phyloP scores from a whole-genome alignment of 305 asterid species.

The Fraxinus albicans region DNA sequence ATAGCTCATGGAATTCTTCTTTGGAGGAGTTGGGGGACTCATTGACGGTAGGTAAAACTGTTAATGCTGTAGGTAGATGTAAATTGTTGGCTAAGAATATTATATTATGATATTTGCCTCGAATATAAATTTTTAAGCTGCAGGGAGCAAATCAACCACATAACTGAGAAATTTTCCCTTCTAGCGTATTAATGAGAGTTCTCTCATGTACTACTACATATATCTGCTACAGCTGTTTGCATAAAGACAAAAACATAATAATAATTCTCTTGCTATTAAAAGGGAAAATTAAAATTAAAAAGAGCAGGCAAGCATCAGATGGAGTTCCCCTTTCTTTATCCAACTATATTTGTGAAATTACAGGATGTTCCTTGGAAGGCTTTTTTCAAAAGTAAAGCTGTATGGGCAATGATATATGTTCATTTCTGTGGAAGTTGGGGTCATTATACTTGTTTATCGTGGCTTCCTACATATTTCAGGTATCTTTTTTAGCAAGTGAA shows the following conservation, averaged over 20 bases:
- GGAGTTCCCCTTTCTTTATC: constrained; percentile 11
- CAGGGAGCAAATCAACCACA: background rate
- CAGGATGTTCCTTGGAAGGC: constrained; percentile 97
- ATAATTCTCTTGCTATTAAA: background rate
- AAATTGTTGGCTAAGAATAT: background rate
- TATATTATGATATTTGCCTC: background rate
- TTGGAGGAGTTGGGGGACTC: constrained; percentile 72
- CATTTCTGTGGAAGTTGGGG: constrained; percentile 99
- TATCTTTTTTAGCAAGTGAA: constrained; percentile 25
- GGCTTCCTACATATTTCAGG: constrained; percentile 99
- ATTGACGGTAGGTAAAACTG: constrained; percentile 44
- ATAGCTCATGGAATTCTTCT: constrained; percentile 50
- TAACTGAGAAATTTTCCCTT: background rate
- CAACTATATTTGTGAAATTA: constrained; percentile 23
- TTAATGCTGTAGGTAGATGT: constrained; percentile 7
- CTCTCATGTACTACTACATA: background rate
- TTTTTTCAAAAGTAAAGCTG: constrained; percentile 82
- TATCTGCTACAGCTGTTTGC: constrained; percentile 13
- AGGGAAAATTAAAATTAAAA: background rate
- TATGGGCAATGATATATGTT: constrained; percentile 98
- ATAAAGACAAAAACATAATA: background rate
- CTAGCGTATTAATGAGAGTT: constrained; percentile 1
- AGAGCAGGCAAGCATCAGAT: constrained; percentile 5
- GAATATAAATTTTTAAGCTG: constrained; percentile 4
- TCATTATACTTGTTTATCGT: constrained; percentile 86